Evolutionary conservation across 202 grass and related monocot species (phyloP).

Genomic region (Eragrostis tef): DNA sequence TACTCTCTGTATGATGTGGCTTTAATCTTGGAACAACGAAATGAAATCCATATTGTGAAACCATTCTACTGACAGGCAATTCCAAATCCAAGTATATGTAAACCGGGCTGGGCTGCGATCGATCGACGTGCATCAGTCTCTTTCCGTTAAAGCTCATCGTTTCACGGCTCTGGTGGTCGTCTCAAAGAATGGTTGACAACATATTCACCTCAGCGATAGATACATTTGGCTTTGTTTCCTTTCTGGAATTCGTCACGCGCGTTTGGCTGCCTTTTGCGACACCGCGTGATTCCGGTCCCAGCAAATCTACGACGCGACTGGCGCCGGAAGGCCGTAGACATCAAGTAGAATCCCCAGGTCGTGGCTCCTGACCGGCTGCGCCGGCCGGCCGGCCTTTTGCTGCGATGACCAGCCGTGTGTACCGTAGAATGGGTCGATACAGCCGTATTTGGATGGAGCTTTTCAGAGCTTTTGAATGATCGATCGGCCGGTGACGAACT

Average conservation of each 20-base stretch:
- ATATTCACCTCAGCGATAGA: background rate
- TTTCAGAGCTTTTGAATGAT: background rate
- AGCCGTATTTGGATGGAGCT: background rate
- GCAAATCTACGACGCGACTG: background rate
- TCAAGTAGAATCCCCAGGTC: background rate
- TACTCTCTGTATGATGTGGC: no score
- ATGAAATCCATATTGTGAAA: no score
- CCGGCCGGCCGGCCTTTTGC: background rate
- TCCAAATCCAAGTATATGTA: no score
- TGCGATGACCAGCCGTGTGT: slow-evolving; percentile 30
- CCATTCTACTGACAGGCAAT: no score
- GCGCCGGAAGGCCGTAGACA: background rate
- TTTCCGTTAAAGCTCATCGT: background rate
- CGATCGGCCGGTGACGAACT: background rate
- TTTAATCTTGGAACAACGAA: no score
- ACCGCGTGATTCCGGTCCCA: background rate
- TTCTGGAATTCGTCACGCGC: slow-evolving; percentile 22
- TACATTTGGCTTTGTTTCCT: background rate
- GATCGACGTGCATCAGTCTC: background rate
- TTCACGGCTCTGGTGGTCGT: background rate
- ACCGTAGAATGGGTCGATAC: slow-evolving; percentile 18
- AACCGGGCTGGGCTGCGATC: no score
- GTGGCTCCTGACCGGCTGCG: background rate
- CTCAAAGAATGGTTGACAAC: slow-evolving; percentile 18
- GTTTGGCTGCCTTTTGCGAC: slow-evolving; percentile 13